phyloP scores from a whole-genome alignment of 129 eudicot genomes.

The Flaveria bidentis region DNA sequence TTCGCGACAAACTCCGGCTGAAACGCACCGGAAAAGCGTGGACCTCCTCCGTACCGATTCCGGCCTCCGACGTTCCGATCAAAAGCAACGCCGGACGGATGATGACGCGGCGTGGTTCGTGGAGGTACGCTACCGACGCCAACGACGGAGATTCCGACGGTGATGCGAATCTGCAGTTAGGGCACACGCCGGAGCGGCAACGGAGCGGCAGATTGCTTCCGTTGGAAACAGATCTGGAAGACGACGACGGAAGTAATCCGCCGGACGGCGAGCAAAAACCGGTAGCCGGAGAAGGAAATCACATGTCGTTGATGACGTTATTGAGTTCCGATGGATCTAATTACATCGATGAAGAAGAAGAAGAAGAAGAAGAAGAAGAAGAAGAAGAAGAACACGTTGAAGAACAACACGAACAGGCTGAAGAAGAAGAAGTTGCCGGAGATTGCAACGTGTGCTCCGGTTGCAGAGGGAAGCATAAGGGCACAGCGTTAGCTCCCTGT shows the following conservation, averaged over 20 bases:
- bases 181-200: conserved; percentile 24
- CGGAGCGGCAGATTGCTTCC: conserved; percentile 32
- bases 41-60: conserved; percentile 51
- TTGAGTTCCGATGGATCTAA: conserved; percentile 56
- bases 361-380: background rate
- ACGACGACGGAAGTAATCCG: conserved; percentile 12
- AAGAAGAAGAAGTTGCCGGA: conserved; percentile 40
- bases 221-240: conserved; percentile 30
- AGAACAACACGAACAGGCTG: conserved; percentile 27
- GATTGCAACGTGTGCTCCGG: conserved; percentile 51
- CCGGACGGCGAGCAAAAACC: conserved; percentile 26
- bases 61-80: conserved; percentile 53
- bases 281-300: conserved; percentile 29
- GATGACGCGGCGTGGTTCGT: conserved; percentile 37
- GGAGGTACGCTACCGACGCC: conserved; percentile 23
- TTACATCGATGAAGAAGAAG: background rate
- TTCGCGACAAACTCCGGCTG: conserved; percentile 57
- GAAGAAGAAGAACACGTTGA: background rate
- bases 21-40: conserved; percentile 51
- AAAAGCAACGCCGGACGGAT: conserved; percentile 26
- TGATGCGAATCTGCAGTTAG: conserved; percentile 29
- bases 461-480: conserved; percentile 74
- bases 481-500: conserved; percentile 73
- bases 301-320: conserved; percentile 76
- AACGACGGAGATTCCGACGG: conserved; percentile 14